Conservation (phyloP, 2,329 filamentous ascomycete species). For the Penicillium sp. region DNA sequence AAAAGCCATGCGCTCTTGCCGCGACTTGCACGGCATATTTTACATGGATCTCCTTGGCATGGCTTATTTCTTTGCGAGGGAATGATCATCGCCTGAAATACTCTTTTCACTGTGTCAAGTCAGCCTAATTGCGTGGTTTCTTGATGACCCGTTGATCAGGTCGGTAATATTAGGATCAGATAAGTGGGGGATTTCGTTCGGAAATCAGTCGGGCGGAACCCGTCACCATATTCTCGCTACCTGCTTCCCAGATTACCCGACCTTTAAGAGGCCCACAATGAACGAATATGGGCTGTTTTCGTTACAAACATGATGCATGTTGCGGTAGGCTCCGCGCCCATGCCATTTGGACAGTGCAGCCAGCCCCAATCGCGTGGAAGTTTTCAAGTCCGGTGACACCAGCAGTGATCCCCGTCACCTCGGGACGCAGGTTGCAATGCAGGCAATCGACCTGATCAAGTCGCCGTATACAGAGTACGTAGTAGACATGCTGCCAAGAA, state of each 20-base stretch:
- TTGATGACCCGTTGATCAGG: neutral
- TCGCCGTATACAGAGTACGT: neutral
- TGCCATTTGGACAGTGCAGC: neutral
- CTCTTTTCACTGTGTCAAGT: neutral
- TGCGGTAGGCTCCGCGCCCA: neutral
- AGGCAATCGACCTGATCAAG: neutral
- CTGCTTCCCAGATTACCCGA: neutral
- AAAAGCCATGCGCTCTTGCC: neutral
- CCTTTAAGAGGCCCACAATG: neutral
- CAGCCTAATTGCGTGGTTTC: neutral
- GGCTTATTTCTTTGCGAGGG: neutral
- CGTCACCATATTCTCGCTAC: neutral
- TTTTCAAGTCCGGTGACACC: neutral
- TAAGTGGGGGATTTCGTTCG: slow-evolving; percentile 1
- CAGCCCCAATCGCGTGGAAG: neutral
- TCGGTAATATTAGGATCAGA: slow-evolving; percentile 1
- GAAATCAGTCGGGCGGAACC: neutral
- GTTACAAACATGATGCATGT: neutral
- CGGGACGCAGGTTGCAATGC: neutral
- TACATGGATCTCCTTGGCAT: neutral
- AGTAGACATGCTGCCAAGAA: slow-evolving; percentile 1
- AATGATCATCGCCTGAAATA: neutral
- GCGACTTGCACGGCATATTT: neutral
- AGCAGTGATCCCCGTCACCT: neutral
- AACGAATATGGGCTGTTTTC: neutral